Percentiles rank a stretch among this genome's conserved stretches.
These are phyloP conservation scores for Sporisorium reilianum DNA, from an alignment of 1,284 basidiomycete genomes.

Conservation along the genomic window DNA sequence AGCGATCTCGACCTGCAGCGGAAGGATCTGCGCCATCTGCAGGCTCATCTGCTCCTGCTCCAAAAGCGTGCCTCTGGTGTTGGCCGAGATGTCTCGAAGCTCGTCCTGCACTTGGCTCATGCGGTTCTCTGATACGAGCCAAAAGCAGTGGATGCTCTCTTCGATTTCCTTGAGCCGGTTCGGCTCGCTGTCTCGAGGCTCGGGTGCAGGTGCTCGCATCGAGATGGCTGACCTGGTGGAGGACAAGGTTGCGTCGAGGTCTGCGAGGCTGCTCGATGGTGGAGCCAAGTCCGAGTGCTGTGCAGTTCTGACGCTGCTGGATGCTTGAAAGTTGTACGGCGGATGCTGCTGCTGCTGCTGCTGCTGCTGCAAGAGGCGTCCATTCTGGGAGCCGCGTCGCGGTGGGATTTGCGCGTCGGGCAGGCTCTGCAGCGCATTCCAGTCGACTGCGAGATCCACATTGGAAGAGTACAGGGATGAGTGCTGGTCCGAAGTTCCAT, in stretches of 20 bases:
- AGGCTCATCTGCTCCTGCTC: conserved; percentile 13
- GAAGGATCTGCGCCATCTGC: conserved; percentile 10
- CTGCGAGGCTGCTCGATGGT: background rate
- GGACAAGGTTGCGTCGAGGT: background rate
- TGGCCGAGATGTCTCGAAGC: conserved; percentile 1
- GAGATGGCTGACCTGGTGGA: background rate
- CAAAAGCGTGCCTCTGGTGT: background rate
- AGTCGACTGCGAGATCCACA: background rate
- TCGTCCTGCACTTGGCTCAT: conserved; percentile 25
- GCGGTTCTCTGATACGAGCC: conserved; percentile 28
- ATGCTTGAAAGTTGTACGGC: background rate
- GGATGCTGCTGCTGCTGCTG: background rate
- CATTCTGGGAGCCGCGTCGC: background rate
- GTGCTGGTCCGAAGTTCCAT: background rate
- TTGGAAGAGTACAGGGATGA: conserved; percentile 2
- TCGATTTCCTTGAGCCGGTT: conserved; percentile 15
- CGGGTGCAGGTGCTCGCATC: background rate
- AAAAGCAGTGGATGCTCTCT: conserved; percentile 29
- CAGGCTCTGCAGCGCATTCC: background rate
- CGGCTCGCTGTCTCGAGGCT: background rate
- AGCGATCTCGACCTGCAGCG: conserved; percentile 24
- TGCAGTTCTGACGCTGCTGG: background rate
- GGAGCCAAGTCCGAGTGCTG: background rate
- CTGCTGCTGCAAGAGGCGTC: conserved; percentile 5
- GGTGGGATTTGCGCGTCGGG: background rate